Evolutionary conservation across 306 rosid genomes (phyloP).

Genomic region (Calophaca sinica): DNA sequence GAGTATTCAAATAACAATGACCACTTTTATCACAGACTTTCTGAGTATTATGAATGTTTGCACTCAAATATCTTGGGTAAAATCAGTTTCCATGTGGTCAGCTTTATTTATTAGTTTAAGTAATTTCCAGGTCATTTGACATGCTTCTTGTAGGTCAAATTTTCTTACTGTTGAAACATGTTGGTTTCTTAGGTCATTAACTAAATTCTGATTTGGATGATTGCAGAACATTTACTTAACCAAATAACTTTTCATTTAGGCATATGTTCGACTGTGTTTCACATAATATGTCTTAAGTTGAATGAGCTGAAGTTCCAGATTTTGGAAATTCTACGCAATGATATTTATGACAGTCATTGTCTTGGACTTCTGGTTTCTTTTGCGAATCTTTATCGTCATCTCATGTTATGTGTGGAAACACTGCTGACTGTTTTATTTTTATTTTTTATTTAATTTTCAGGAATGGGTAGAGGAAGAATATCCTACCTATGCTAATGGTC

Average conservation of each 20-base stretch:
- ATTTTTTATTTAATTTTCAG: slow-evolving; percentile 48
- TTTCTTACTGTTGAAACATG: too few relatives aligned
- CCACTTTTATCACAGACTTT: too few relatives aligned
- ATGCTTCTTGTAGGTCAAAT: too few relatives aligned
- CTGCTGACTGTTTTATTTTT: slow-evolving; percentile 23
- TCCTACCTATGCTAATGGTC: slow-evolving; percentile 95
- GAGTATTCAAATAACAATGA: too few relatives aligned
- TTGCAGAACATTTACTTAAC: neutral
- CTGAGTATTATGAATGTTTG: too few relatives aligned
- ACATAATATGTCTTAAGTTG: neutral
- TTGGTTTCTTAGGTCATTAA: too few relatives aligned
- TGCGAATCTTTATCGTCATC: neutral
- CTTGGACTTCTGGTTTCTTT: neutral
- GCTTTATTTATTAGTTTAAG: too few relatives aligned
- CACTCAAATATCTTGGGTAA: too few relatives aligned
- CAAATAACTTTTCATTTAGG: slow-evolving; percentile 10
- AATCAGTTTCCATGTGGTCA: too few relatives aligned
- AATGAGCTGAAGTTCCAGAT: neutral
- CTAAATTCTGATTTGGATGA: neutral
- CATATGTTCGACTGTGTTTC: neutral
- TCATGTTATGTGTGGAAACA: neutral
- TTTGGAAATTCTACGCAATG: neutral
- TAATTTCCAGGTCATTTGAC: too few relatives aligned
- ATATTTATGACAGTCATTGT: slow-evolving; percentile 3
- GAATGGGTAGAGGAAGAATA: slow-evolving; percentile 97